Evolutionary conservation across 768 basidiomycete genomes (phyloP).

Genomic region (Tricholoma sp.): DNA sequence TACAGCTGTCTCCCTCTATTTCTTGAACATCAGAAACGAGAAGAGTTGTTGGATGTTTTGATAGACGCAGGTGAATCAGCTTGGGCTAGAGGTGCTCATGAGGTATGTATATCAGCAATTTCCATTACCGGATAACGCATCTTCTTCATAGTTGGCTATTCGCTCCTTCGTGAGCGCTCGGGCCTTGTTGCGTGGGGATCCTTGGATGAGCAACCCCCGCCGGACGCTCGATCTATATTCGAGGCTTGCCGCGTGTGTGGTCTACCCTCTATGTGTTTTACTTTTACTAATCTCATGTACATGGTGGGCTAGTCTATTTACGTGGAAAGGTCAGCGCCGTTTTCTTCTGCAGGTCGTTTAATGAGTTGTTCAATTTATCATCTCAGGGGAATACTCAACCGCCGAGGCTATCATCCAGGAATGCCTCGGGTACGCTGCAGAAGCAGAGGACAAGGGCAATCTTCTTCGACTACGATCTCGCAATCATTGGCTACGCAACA

Average conservation of each 20-base stretch:
- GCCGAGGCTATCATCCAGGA: constrained; percentile 52
- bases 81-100: constrained; percentile 69
- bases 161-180: constrained; percentile 59
- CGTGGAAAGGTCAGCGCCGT: constrained; percentile 53
- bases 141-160: constrained; percentile 44
- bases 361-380: constrained; percentile 1
- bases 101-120: constrained; percentile 34
- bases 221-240: constrained; percentile 51
- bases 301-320: constrained; percentile 39
- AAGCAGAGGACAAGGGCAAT: constrained; percentile 51
- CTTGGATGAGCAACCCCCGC: constrained; percentile 45
- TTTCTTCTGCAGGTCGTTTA: not conserved
- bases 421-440: constrained; percentile 43
- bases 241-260: constrained; percentile 57
- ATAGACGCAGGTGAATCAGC: constrained; percentile 70
- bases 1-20: constrained; percentile 58
- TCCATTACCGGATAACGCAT: not conserved
- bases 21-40: constrained; percentile 54
- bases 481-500: constrained; percentile 58
- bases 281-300: not conserved
- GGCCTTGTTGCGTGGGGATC: constrained; percentile 45
- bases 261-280: not conserved
- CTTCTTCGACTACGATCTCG: constrained; percentile 56
- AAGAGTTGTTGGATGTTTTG: constrained; percentile 54
- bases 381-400: constrained; percentile 44